Base-by-base conservation (phyloP, 2,329 filamentous ascomycete genomes). In the Seiridium cupressi region DNA sequence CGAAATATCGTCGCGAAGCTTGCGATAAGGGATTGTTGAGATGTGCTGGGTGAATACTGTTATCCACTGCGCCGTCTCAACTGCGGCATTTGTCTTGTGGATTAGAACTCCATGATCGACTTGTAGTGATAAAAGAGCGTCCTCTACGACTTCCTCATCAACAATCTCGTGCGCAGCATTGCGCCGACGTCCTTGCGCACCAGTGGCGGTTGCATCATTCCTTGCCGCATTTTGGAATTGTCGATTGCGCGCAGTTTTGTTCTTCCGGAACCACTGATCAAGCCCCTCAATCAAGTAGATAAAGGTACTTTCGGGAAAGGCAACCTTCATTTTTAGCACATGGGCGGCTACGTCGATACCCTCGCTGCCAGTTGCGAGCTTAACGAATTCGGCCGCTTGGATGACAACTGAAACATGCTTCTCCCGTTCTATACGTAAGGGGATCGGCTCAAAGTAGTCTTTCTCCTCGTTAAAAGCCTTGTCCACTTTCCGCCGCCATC, bases 231-330 rank as follows among this genome's bases (percentile, higher is more conserved):
- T 85, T 57, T 83, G 79, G 70, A 89, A 93, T 55, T 88, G 84
- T 55, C 87, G 80, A 68, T 93, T 92, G 42, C 87, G 83, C 1
- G 84, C 75, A 63, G 83, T 89, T 51, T 82, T 81, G 65, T 90
- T 92, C 71, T 89, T 91, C 60, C 85, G 83, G 76, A 88, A 84
- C 85, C 88, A 91, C 0, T 79, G 66, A 0, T 72, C 77, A 0
- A 93, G 76, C 0, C 90, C 90, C 67, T 94, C 88, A 26, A 95
- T 83, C 0, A 94, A 74, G 66, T 92, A 92, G 46, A 94, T 84
- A 10, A 87, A 72, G 46, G 81, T 82, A 64, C 82, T 79, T 1
- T 69, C 68, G 0, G 81, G 75, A 67, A 89, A 88, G 53, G 79
- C 75, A 0, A 69, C 74, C 68, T 82, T 83, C 65, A 91, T 79